Evolutionary conservation across 106 monocot species (phyloP).

Genomic region (Allium cepa): DNA sequence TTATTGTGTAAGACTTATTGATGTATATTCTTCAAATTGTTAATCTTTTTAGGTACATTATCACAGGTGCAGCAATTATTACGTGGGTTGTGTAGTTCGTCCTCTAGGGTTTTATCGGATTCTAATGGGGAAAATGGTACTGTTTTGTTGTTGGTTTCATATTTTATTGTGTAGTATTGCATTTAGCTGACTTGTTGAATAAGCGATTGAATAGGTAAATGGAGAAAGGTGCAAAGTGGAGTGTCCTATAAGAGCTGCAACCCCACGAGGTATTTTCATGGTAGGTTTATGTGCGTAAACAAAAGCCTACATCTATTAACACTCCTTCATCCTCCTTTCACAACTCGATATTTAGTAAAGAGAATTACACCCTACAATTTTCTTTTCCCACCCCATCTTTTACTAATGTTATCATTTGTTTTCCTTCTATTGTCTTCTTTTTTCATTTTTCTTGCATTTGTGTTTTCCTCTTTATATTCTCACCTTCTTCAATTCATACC

Average conservation of each 20-base stretch:
- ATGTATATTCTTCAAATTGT: not conserved
- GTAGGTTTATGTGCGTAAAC: slow-evolving; percentile 1
- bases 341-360: too few relatives aligned
- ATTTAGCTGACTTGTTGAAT: not conserved
- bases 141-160: not conserved
- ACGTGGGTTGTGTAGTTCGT: slow-evolving; percentile 26
- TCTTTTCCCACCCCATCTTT: too few relatives aligned
- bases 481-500: too few relatives aligned
- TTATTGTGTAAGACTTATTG: not conserved
- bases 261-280: slow-evolving; percentile 26
- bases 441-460: too few relatives aligned
- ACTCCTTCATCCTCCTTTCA: too few relatives aligned
- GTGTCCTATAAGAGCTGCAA: slow-evolving; percentile 1
- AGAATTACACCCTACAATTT: too few relatives aligned
- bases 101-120: slow-evolving; percentile 9
- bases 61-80: slow-evolving; percentile 13
- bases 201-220: slow-evolving; percentile 13
- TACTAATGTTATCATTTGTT: too few relatives aligned
- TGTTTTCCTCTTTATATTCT: too few relatives aligned
- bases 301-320: too few relatives aligned
- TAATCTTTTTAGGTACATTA: not conserved
- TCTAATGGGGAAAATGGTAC: not conserved
- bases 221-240: slow-evolving; percentile 10
- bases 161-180: not conserved
- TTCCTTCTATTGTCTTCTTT: too few relatives aligned